Evolutionary conservation across 2,329 filamentous ascomycete species (phyloP).

Genomic region (Cercospora brassicicola): DNA sequence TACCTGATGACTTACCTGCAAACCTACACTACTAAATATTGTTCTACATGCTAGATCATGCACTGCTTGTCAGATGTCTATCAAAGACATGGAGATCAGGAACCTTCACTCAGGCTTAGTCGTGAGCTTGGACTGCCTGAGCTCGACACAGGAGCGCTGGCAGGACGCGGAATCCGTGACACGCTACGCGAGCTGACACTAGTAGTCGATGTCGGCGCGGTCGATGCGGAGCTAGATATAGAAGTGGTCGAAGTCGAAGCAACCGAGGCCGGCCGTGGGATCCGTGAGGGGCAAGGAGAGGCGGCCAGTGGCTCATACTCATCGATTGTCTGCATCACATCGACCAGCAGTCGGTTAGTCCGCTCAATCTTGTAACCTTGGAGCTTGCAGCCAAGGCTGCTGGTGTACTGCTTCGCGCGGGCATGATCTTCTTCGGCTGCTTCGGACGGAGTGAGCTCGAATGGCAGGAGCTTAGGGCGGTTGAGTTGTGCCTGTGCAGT

Average conservation of each 20-base stretch:
- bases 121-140: neutral
- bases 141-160: neutral
- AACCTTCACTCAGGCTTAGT: neutral
- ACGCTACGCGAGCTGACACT: neutral
- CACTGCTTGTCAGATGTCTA: neutral
- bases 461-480: slow-evolving; percentile 3
- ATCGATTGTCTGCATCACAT: slow-evolving; percentile 12
- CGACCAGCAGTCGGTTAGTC: slow-evolving; percentile 12
- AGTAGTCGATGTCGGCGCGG: neutral
- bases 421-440: slow-evolving; percentile 13
- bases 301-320: slow-evolving; percentile 7
- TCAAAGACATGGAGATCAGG: neutral
- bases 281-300: neutral
- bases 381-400: slow-evolving; percentile 1
- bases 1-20: neutral
- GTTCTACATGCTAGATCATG: neutral
- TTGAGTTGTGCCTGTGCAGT: slow-evolving; percentile 19
- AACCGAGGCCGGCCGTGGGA: slow-evolving; percentile 1
- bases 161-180: neutral
- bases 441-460: slow-evolving; percentile 17
- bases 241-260: neutral
- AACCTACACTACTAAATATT: neutral
- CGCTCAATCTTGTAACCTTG: neutral
- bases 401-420: slow-evolving; percentile 13
- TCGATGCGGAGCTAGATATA: neutral